A percentile compares a stretch with the other conserved stretches of the same genome.
Conservation (phyloP, 139 green algal species). For the Chlorella sp. region DNA sequence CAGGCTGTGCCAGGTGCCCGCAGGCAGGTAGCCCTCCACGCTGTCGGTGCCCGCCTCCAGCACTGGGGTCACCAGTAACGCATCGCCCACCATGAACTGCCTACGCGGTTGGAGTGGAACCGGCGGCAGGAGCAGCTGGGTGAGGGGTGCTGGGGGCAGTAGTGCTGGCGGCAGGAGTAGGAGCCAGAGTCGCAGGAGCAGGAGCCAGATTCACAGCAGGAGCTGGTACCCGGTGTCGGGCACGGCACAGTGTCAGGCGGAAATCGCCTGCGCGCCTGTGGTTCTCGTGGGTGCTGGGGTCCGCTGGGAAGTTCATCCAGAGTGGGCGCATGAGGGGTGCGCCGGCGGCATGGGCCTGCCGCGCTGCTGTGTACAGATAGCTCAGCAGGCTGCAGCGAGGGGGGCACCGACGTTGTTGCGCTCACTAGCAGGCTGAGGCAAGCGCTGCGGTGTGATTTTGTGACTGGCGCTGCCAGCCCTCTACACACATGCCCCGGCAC, state of each 20-base stretch:
- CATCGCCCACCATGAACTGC: conserved; percentile 72
- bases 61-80: conserved; percentile 69
- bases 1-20: conserved; percentile 55
- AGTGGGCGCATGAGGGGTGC: conserved; percentile 69
- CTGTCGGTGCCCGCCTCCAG: conserved; percentile 35
- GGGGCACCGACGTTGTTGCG: too few species aligned
- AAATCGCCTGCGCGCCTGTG: neutral
- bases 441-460: too few species aligned
- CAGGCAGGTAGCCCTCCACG: conserved; percentile 66
- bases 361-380: conserved; percentile 69
- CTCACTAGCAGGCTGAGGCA: too few species aligned
- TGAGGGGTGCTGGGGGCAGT: too few species aligned
- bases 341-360: conserved; percentile 39
- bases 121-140: too few species aligned
- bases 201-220: neutral
- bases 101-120: too few species aligned
- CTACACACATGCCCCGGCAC: too few species aligned
- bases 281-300: conserved; percentile 11
- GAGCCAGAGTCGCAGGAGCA: neutral
- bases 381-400: conserved; percentile 72
- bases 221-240: neutral
- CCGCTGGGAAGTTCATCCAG: conserved; percentile 48
- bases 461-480: too few species aligned
- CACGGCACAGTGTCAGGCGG: too few species aligned
- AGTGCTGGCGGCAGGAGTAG: neutral